A percentile compares a stretch with the other conserved stretches of the same genome.
Conservation (phyloP, 768 basidiomycete species). For the Podaxis sp. region DNA sequence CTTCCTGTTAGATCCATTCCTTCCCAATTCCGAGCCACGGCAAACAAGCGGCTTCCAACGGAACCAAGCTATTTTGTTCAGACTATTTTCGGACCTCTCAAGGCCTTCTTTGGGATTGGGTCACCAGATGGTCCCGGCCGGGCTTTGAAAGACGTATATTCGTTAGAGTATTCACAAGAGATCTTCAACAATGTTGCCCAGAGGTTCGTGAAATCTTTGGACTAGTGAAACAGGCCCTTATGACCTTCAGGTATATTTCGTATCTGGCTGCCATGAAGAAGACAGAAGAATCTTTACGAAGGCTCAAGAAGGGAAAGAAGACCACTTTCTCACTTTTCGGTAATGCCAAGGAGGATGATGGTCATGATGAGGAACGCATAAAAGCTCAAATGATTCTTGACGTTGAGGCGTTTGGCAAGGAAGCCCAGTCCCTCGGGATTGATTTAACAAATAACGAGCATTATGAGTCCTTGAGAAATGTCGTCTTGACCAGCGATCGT, state of each 20-base stretch:
- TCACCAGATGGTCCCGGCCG: conserved; percentile 54
- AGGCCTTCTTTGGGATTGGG: conserved; percentile 65
- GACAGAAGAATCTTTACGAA: conserved; percentile 83
- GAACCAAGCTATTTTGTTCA: conserved; percentile 87
- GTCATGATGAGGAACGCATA: conserved; percentile 84
- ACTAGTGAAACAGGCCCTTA: not conserved
- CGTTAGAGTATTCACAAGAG: conserved; percentile 47
- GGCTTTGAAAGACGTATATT: conserved; percentile 49
- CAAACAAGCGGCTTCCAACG: conserved; percentile 62
- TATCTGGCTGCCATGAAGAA: conserved; percentile 85
- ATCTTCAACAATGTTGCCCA: conserved; percentile 72
- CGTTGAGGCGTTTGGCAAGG: conserved; percentile 77
- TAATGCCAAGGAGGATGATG: conserved; percentile 54
- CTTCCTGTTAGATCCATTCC: conserved; percentile 84
- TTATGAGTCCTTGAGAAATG: conserved; percentile 52
- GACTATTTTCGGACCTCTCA: conserved; percentile 76
- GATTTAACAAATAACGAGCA: conserved; percentile 47
- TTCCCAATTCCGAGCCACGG: conserved; percentile 85
- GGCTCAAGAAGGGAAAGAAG: conserved; percentile 86
- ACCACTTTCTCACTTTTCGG: conserved; percentile 77
- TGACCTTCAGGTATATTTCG: conserved; percentile 58
- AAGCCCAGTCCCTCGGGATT: conserved; percentile 68
- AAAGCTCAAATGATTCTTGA: conserved; percentile 80
- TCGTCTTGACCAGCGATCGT: conserved; percentile 48
- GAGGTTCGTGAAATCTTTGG: conserved; percentile 35